These are phyloP conservation scores for Alternaria incomplexa DNA, from an alignment of 2,329 filamentous ascomycete species.

Conservation along the genomic window DNA sequence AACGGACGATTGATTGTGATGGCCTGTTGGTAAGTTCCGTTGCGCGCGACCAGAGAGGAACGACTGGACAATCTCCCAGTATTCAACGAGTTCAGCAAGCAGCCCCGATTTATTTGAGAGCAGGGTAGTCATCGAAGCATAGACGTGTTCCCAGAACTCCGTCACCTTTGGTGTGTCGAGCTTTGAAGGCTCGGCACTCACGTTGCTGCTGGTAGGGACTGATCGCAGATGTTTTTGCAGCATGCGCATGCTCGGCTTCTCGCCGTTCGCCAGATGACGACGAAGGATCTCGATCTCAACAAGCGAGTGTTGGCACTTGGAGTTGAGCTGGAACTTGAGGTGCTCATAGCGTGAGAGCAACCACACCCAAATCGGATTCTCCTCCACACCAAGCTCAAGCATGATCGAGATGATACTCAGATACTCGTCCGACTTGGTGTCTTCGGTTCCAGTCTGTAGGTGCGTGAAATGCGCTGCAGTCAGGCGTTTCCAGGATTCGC, in stretches of 20 bases:
- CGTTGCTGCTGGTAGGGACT: constrained; percentile 67
- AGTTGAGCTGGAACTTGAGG: constrained; percentile 82
- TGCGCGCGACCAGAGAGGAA: constrained; percentile 90
- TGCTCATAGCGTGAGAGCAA: constrained; percentile 87
- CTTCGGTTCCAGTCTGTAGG: constrained; percentile 54
- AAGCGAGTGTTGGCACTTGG: constrained; percentile 81
- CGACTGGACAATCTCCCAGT: constrained; percentile 89
- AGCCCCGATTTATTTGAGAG: constrained; percentile 78
- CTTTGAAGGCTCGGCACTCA: constrained; percentile 61
- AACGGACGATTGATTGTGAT: constrained; percentile 78
- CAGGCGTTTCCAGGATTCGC: constrained; percentile 84
- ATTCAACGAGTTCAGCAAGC: constrained; percentile 87
- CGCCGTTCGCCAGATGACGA: constrained; percentile 75
- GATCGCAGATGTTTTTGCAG: constrained; percentile 79
- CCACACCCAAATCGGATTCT: constrained; percentile 98
- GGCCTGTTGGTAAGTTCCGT: constrained; percentile 76
- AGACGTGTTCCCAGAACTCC: constrained; percentile 91
- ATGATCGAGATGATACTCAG: constrained; percentile 90
- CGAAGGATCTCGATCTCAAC: constrained; percentile 92
- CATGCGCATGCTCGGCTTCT: constrained; percentile 71
- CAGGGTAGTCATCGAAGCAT: constrained; percentile 74
- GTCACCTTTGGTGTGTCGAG: constrained; percentile 82
- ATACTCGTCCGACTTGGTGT: constrained; percentile 74
- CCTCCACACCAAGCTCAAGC: constrained; percentile 90
- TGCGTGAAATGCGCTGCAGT: constrained; percentile 67